Conservation (phyloP, 306 rosid species). For the Heteromeles arbutifolia region DNA sequence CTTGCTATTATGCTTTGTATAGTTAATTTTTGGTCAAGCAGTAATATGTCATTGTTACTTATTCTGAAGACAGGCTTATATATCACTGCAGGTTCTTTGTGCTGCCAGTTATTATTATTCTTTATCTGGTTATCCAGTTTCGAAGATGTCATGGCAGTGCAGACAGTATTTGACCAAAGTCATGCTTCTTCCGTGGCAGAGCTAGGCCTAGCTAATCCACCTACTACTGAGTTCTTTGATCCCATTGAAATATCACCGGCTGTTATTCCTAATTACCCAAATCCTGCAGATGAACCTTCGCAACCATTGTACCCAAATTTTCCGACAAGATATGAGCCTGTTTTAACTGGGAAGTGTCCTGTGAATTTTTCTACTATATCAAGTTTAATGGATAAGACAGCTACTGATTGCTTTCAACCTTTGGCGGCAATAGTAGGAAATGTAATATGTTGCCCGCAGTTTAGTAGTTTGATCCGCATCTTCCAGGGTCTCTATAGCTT, state of each 20-base stretch:
- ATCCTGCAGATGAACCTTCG: slow-evolving; percentile 45
- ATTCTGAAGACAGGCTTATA: slow-evolving; percentile 19
- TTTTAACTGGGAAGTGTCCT: slow-evolving; percentile 85
- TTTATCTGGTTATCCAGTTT: slow-evolving; percentile 62
- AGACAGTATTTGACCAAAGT: slow-evolving; percentile 28
- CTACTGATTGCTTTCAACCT: slow-evolving; percentile 84
- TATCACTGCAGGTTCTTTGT: slow-evolving; percentile 66
- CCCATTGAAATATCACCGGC: slow-evolving; percentile 96
- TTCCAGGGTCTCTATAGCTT: slow-evolving; percentile 72
- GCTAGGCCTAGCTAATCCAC: slow-evolving; percentile 52
- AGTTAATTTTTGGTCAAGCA: not conserved
- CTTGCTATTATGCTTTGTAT: not conserved
- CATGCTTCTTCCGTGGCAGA: slow-evolving; percentile 33
- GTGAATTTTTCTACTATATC: slow-evolving; percentile 76
- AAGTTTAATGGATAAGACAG: slow-evolving; percentile 65
- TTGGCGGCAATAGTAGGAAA: slow-evolving; percentile 76
- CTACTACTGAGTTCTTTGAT: slow-evolving; percentile 60
- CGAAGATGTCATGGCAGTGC: slow-evolving; percentile 50
- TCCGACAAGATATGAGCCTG: slow-evolving; percentile 75
- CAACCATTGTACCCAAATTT: slow-evolving; percentile 90
- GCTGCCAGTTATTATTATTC: slow-evolving; percentile 51
- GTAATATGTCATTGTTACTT: not conserved
- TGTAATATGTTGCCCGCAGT: slow-evolving; percentile 93
- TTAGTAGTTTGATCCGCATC: slow-evolving; percentile 77
- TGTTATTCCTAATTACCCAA: slow-evolving; percentile 70